Conservation (phyloP, 106 monocot species). For the Gastrodia elata region DNA sequence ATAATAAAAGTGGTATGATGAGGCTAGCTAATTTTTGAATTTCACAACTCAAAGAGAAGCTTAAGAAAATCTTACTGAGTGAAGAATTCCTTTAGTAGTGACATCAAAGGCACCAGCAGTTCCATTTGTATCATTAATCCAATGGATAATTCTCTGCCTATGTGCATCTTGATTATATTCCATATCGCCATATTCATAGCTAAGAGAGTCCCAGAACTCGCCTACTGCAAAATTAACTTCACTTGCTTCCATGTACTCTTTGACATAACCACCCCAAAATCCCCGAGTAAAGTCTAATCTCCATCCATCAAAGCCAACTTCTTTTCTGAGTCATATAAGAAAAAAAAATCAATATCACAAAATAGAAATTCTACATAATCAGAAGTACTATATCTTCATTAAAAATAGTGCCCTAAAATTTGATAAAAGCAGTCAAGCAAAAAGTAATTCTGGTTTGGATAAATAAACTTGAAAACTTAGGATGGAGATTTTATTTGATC, state of each 20-base stretch:
- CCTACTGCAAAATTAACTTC: constrained; percentile 84
- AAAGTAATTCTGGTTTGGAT: too few species aligned
- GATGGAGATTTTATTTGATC: too few species aligned
- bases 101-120: constrained; percentile 93
- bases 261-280: constrained; percentile 98
- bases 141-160: constrained; percentile 92
- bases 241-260: constrained; percentile 85
- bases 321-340: constrained; percentile 36
- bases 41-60: background rate
- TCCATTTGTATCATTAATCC: constrained; percentile 95
- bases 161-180: constrained; percentile 94
- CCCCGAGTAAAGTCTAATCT: constrained; percentile 92
- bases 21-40: background rate
- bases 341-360: constrained; percentile 1
- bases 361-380: background rate
- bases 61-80: constrained; percentile 46
- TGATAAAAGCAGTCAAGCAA: background rate
- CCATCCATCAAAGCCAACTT: constrained; percentile 98
- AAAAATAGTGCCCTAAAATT: background rate
- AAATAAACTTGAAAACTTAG: too few species aligned
- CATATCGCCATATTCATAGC: constrained; percentile 90
- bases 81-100: constrained; percentile 94
- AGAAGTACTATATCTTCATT: background rate
- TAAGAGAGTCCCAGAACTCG: constrained; percentile 97
- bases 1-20: background rate